These are phyloP conservation scores for Penicillium sclerotiorum DNA, from an alignment of 2,329 filamentous ascomycete species.

Conservation along the genomic window DNA sequence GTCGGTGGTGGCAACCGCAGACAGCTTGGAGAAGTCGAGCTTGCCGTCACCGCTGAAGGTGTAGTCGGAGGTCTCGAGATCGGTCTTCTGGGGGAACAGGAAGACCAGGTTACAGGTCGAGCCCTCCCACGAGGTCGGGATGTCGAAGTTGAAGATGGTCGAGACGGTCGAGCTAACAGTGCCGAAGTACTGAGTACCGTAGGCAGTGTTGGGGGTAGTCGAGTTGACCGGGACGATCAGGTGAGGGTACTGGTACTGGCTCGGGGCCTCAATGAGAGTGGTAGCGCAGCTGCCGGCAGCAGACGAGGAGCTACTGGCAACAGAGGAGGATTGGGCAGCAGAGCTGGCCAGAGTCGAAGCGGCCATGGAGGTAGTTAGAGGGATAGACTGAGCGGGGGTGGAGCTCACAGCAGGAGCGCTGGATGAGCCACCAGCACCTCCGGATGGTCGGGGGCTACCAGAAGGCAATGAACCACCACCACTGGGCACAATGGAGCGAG, in stretches of 20 bases:
- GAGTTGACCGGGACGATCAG: constrained; percentile 65
- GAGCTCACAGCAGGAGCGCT: neutral
- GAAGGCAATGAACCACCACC: neutral
- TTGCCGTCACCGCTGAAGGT: constrained; percentile 57
- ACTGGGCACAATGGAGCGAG: neutral
- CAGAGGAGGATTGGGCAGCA: constrained; percentile 10
- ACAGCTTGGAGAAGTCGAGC: constrained; percentile 57
- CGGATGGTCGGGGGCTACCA: constrained; percentile 9
- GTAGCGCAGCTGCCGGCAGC: constrained; percentile 45
- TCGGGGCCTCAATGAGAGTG: constrained; percentile 36
- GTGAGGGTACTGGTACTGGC: constrained; percentile 60
- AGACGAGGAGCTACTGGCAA: constrained; percentile 15
- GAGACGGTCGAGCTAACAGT: constrained; percentile 56
- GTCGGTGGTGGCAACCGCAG: constrained; percentile 44
- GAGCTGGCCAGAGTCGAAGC: neutral
- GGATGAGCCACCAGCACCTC: constrained; percentile 1
- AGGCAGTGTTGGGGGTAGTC: constrained; percentile 53
- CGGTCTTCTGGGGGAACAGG: constrained; percentile 60
- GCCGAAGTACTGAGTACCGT: constrained; percentile 60
- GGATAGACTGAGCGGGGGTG: constrained; percentile 13
- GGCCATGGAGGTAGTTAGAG: constrained; percentile 1
- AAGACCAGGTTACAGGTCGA: constrained; percentile 68
- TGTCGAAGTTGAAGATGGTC: constrained; percentile 71
- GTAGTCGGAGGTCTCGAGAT: constrained; percentile 64
- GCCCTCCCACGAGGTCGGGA: constrained; percentile 56